These are phyloP conservation scores for Kwoniella bestiolae DNA, from an alignment of 768 basidiomycete species.

Conservation along the genomic window DNA sequence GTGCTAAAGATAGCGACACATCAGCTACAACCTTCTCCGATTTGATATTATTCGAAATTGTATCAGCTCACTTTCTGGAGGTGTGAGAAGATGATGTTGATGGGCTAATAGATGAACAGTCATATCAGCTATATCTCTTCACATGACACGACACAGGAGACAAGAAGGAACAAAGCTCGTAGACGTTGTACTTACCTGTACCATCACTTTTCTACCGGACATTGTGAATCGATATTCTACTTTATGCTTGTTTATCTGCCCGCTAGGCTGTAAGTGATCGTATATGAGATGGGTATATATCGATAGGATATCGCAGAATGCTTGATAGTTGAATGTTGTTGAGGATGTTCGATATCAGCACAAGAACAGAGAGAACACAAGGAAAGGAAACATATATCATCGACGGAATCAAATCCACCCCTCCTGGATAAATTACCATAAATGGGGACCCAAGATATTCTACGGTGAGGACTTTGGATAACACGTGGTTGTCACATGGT, in stretches of 20 bases:
- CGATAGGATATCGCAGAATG: not conserved
- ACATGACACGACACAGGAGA: not conserved
- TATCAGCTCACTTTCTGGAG: conserved; percentile 37
- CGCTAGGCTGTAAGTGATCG: conserved; percentile 20
- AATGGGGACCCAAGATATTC: not conserved
- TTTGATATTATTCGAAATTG: no score
- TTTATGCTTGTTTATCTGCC: conserved; percentile 9
- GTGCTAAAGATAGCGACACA: conserved; percentile 62
- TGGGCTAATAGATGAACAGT: conserved; percentile 24
- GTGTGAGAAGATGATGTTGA: conserved; percentile 48
- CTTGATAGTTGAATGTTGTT: not conserved
- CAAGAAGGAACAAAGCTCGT: not conserved
- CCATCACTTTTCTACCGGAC: conserved; percentile 96
- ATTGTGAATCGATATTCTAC: conserved; percentile 62
- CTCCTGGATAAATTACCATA: conserved; percentile 1
- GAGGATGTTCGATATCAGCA: not conserved
- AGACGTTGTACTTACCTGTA: conserved; percentile 71
- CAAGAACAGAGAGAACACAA: not conserved
- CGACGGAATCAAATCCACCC: not conserved
- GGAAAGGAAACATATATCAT: not conserved
- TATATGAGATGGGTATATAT: not conserved
- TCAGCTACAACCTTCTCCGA: not conserved
- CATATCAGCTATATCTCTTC: not conserved
- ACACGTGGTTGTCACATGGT: not conserved
- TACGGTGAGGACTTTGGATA: not conserved